phyloP scores from a whole-genome alignment of 2,329 filamentous ascomycete genomes.

The Aphanoascus verrucosus region DNA sequence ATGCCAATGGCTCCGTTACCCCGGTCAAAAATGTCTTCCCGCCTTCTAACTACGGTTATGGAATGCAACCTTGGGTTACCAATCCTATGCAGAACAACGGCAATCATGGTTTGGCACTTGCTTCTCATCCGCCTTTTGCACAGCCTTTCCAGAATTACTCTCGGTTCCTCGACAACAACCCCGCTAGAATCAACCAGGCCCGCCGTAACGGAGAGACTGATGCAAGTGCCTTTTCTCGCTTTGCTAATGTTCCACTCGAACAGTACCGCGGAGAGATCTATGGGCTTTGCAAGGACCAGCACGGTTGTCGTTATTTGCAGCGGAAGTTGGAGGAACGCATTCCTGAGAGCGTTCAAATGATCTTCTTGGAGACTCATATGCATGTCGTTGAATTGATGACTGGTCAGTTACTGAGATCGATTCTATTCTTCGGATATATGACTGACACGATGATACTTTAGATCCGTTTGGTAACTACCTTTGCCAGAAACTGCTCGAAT shows the following conservation, averaged over 20 bases:
- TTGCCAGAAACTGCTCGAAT: conserved; percentile 95
- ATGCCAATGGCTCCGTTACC: conserved; percentile 19
- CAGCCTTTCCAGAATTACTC: conserved; percentile 26
- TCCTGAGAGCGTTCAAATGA: conserved; percentile 74
- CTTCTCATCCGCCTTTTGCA: conserved; percentile 45
- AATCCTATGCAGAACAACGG: conserved; percentile 29
- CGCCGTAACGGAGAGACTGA: conserved; percentile 43
- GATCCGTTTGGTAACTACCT: conserved; percentile 99
- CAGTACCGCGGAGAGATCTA: conserved; percentile 75
- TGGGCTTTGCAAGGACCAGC: conserved; percentile 89
- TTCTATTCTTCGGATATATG: neutral
- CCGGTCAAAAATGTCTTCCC: conserved; percentile 29
- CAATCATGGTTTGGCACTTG: conserved; percentile 34
- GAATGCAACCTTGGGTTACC: conserved; percentile 47
- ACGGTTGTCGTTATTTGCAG: conserved; percentile 92
- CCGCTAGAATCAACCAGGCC: conserved; percentile 65
- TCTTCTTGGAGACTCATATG: conserved; percentile 85
- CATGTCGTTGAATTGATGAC: conserved; percentile 98
- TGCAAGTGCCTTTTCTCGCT: conserved; percentile 58
- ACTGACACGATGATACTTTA: conserved; percentile 23
- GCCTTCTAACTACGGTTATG: conserved; percentile 42
- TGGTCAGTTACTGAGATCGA: conserved; percentile 28
- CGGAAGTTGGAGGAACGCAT: conserved; percentile 91
- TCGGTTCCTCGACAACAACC: conserved; percentile 61
- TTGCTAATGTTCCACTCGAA: conserved; percentile 72